Percentiles rank a stretch among this genome's conserved stretches.
Conservation (phyloP, 169 alveolate species). For the Plasmodium gallinaceum region DNA sequence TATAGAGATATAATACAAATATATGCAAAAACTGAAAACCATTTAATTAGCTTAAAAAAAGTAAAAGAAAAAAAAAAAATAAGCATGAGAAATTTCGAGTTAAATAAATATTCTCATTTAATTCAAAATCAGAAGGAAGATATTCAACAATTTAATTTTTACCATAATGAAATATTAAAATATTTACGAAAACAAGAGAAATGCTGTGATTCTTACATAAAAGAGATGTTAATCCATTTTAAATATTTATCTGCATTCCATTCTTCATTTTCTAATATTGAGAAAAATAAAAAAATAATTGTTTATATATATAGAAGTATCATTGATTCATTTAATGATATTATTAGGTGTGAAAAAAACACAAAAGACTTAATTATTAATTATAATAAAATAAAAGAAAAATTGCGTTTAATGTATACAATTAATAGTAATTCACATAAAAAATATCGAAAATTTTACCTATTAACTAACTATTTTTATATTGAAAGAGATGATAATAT, state of each 20-base stretch:
- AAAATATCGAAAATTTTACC: slow-evolving; percentile 12
- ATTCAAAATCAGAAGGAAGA: slow-evolving; percentile 11
- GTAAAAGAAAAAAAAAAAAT: slow-evolving; percentile 16
- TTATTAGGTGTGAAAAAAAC: slow-evolving; percentile 32
- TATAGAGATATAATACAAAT: slow-evolving; percentile 13
- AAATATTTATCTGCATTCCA: slow-evolving; percentile 4
- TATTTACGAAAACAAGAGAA: slow-evolving; percentile 17
- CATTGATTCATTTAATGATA: neutral
- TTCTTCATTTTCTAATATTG: neutral
- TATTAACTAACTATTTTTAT: slow-evolving; percentile 25
- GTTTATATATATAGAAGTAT: slow-evolving; percentile 8
- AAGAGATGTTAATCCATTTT: slow-evolving; percentile 12
- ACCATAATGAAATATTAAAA: slow-evolving; percentile 12
- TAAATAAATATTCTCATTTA: slow-evolving; percentile 11
- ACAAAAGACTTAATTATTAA: neutral
- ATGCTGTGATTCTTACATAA: slow-evolving; percentile 38
- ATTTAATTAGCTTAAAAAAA: slow-evolving; percentile 9
- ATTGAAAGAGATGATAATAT: slow-evolving; percentile 12
- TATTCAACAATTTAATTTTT: neutral
- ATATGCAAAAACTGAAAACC: slow-evolving; percentile 5
- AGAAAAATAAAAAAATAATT: neutral
- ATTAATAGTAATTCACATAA: slow-evolving; percentile 11
- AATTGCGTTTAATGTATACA: slow-evolving; percentile 9
- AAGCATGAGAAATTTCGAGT: neutral
- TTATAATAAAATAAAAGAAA: slow-evolving; percentile 7